A percentile compares a stretch with the other conserved stretches of the same genome.
These are phyloP conservation scores for Globisporangium lucens DNA, from an alignment of 352 stramenopile species.

Conservation along the genomic window DNA sequence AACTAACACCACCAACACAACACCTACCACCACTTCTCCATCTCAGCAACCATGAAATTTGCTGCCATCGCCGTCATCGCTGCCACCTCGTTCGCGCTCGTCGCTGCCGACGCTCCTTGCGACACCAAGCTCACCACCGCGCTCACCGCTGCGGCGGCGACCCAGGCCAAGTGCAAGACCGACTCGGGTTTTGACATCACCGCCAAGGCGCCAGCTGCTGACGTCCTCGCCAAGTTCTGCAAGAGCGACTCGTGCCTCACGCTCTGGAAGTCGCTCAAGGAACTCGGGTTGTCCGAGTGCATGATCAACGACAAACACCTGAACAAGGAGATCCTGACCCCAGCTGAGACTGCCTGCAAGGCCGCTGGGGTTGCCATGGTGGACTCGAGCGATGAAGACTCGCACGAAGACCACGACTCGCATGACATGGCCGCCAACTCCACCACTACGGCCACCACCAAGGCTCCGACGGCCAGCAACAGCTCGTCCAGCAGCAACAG, in stretches of 20 bases:
- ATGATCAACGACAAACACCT: constrained; percentile 6
- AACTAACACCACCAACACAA: constrained; percentile 2
- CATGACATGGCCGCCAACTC: not conserved
- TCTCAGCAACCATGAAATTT: constrained; percentile 4
- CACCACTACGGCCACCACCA: not conserved
- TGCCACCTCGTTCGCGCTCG: constrained; percentile 1
- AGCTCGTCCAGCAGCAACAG: constrained; percentile 3
- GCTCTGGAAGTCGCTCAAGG: constrained; percentile 3
- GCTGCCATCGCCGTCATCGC: not conserved
- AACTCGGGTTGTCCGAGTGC: not conserved
- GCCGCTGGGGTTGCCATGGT: not conserved
- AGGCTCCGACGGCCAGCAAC: not conserved
- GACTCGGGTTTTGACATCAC: constrained; percentile 6
- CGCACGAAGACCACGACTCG: not conserved
- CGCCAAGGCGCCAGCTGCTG: not conserved
- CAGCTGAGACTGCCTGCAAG: not conserved
- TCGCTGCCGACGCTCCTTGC: not conserved
- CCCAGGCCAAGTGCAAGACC: not conserved
- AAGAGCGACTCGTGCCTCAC: constrained; percentile 1
- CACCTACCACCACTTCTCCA: not conserved
- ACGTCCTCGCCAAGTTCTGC: not conserved
- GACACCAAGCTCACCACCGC: not conserved
- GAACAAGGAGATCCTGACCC: constrained; percentile 6
- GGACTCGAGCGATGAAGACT: not conserved
- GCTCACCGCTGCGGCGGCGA: not conserved